Conservation (phyloP, 1,139 yeast species). For the Debaryomyces nepalensis region DNA sequence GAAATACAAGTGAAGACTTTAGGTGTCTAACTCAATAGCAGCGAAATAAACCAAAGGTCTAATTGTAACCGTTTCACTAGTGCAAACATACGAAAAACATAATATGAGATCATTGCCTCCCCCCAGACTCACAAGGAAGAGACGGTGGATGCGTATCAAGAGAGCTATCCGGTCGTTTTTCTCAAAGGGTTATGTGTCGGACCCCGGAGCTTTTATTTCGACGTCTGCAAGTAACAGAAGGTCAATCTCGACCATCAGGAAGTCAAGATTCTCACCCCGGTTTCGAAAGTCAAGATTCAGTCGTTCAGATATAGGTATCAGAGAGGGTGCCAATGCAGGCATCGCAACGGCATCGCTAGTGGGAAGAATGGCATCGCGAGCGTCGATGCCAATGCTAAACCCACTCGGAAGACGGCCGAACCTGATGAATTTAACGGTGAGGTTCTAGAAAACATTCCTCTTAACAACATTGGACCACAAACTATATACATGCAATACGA, state of each 20-base stretch:
- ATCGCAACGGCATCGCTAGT: conserved; percentile 29
- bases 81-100: no score
- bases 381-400: conserved; percentile 29
- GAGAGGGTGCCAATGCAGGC: conserved; percentile 31
- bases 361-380: conserved; percentile 29
- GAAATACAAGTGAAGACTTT: no score
- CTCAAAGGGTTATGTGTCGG: conserved; percentile 33
- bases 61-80: no score
- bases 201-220: conserved; percentile 33
- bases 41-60: no score
- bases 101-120: conserved; percentile 50
- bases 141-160: conserved; percentile 44
- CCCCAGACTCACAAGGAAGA: conserved; percentile 42
- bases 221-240: conserved; percentile 19
- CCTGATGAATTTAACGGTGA: conserved; percentile 24
- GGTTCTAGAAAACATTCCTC: conserved; percentile 17
- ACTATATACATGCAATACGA: neutral
- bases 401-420: conserved; percentile 17
- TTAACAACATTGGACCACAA: neutral
- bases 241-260: conserved; percentile 30
- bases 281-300: conserved; percentile 22
- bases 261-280: conserved; percentile 29
- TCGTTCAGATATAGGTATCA: conserved; percentile 21
- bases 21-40: no score
- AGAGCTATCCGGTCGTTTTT: conserved; percentile 35